Evolutionary conservation across 2,329 filamentous ascomycete genomes (phyloP).

Genomic region (Hansfordia pulvinata): DNA sequence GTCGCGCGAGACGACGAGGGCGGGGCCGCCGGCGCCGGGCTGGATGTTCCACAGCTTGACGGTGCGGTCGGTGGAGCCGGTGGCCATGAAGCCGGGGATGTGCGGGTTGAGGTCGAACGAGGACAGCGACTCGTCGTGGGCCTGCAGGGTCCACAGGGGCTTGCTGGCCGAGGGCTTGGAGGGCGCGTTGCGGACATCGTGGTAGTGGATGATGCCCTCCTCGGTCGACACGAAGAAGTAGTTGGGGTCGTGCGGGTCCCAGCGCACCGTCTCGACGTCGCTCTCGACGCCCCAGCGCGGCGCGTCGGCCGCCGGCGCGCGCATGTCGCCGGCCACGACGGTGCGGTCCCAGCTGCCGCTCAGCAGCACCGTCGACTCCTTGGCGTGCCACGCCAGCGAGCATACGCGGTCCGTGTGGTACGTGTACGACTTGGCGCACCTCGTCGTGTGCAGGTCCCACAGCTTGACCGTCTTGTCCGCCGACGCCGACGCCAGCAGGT

Average conservation of each 20-base stretch:
- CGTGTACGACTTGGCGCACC: slow-evolving; percentile 88
- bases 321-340: slow-evolving; percentile 90
- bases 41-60: slow-evolving; percentile 96
- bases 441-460: slow-evolving; percentile 88
- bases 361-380: slow-evolving; percentile 75
- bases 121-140: slow-evolving; percentile 84
- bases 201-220: slow-evolving; percentile 80
- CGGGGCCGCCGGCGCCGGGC: slow-evolving; percentile 62
- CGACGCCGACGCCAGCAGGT: slow-evolving; percentile 85
- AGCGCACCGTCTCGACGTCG: slow-evolving; percentile 84
- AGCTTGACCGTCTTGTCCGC: slow-evolving; percentile 96
- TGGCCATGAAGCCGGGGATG: slow-evolving; percentile 86
- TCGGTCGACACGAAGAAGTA: slow-evolving; percentile 95
- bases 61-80: slow-evolving; percentile 84
- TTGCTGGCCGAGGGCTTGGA: slow-evolving; percentile 62
- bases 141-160: slow-evolving; percentile 87
- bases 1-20: slow-evolving; percentile 83
- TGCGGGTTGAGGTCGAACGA: slow-evolving; percentile 84
- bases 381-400: slow-evolving; percentile 84
- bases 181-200: slow-evolving; percentile 70
- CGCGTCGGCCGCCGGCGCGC: slow-evolving; percentile 69
- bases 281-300: slow-evolving; percentile 89
- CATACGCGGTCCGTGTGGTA: slow-evolving; percentile 98
- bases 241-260: slow-evolving; percentile 88
- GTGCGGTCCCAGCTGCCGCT: slow-evolving; percentile 94